Conservation (phyloP, 2,329 filamentous ascomycete genomes). For the Claviceps monticola region DNA sequence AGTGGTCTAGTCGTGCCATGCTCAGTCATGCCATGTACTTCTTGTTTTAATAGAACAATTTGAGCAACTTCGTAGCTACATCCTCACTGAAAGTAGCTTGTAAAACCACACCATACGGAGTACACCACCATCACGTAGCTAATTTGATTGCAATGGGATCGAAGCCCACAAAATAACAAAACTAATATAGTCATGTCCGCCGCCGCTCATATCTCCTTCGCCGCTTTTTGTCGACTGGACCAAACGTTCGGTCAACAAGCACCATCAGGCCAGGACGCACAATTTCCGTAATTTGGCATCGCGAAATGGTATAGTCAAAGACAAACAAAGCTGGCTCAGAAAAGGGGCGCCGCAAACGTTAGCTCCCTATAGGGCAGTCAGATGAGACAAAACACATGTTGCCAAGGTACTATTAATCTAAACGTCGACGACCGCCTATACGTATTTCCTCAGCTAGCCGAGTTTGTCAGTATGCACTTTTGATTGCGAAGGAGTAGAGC, state of each 20-base stretch:
- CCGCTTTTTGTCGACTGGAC: background rate
- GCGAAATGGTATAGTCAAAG: background rate
- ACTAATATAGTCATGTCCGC: background rate
- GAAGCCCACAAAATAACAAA: background rate
- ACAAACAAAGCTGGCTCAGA: background rate
- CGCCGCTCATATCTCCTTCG: background rate
- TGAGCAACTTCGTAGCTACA: background rate
- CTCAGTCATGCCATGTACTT: background rate
- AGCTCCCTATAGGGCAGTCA: too few species aligned
- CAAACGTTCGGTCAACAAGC: background rate
- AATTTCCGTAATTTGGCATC: background rate
- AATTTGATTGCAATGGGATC: background rate
- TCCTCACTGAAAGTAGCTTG: background rate
- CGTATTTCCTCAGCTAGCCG: constrained; percentile 21
- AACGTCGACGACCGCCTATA: constrained; percentile 8
- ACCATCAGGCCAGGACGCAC: background rate
- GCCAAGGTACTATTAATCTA: too few species aligned
- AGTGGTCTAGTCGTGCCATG: too few species aligned
- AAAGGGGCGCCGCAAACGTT: background rate
- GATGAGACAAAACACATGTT: too few species aligned
- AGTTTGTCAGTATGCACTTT: constrained; percentile 4
- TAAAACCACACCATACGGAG: background rate
- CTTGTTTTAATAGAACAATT: background rate
- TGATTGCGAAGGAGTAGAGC: background rate
- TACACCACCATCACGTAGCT: background rate